Evolutionary conservation across 1,284 basidiomycete species (phyloP).

Genomic region (Xerocomus amazonicus): DNA sequence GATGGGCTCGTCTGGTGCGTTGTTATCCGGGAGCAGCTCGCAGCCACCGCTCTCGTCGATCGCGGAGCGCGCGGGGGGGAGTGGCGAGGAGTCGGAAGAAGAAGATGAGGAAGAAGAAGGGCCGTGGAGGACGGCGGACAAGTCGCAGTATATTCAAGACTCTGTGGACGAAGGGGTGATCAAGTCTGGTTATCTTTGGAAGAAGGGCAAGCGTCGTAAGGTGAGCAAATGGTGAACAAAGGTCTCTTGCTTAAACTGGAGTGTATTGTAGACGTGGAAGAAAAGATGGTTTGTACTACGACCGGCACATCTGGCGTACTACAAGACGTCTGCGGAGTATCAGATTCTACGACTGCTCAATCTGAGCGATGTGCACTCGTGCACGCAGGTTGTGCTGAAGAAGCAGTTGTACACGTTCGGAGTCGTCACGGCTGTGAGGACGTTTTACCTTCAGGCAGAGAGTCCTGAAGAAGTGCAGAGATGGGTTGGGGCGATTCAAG

Average conservation of each 20-base stretch:
- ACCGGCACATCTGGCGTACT: constrained; percentile 90
- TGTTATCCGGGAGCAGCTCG: constrained; percentile 38
- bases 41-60: constrained; percentile 68
- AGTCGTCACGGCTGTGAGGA: constrained; percentile 86
- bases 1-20: constrained; percentile 23
- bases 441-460: constrained; percentile 90
- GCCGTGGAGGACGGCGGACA: constrained; percentile 56
- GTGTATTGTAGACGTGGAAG: constrained; percentile 82
- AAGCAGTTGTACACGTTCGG: constrained; percentile 89
- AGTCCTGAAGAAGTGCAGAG: constrained; percentile 68
- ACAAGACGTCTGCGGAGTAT: constrained; percentile 95
- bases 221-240: constrained; percentile 42
- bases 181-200: constrained; percentile 90
- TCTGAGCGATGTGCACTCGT: constrained; percentile 86
- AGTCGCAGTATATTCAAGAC: constrained; percentile 38
- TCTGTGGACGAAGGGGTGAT: constrained; percentile 71
- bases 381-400: constrained; percentile 85
- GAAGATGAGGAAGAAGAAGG: constrained; percentile 66
- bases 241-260: constrained; percentile 12
- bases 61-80: constrained; percentile 64
- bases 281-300: constrained; percentile 98
- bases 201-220: constrained; percentile 96
- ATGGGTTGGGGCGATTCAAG: constrained; percentile 86
- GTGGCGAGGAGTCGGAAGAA: constrained; percentile 69
- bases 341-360: constrained; percentile 88